Evolutionary conservation across 2,329 filamentous ascomycete species (phyloP).

Genomic region (Sarocladiaceae sp.): DNA sequence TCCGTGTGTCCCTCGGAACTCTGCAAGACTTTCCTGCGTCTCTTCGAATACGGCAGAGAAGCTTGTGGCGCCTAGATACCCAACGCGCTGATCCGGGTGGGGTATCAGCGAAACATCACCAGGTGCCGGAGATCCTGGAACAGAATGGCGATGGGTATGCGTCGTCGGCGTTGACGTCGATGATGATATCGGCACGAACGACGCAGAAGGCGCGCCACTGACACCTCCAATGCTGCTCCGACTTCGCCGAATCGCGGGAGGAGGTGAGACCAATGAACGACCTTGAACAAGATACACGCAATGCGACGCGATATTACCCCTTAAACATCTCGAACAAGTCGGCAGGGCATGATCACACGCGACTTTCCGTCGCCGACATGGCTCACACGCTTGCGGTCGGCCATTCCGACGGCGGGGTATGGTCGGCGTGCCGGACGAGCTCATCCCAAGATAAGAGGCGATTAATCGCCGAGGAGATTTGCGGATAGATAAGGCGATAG

Average conservation of each 20-base stretch:
- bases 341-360: constrained; percentile 11
- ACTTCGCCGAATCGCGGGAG: background rate
- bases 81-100: constrained; percentile 15
- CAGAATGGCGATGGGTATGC: constrained; percentile 10
- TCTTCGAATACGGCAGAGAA: constrained; percentile 39
- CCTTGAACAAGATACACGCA: constrained; percentile 7
- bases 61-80: constrained; percentile 42
- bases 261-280: background rate
- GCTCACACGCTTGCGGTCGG: constrained; percentile 23
- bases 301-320: constrained; percentile 2
- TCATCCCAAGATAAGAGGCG: background rate
- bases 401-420: constrained; percentile 7
- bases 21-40: constrained; percentile 30
- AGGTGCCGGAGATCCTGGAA: constrained; percentile 16
- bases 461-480: background rate
- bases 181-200: background rate
- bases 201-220: too few relatives aligned
- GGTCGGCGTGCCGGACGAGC: constrained; percentile 10
- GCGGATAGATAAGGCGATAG: background rate
- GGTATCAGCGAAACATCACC: background rate
- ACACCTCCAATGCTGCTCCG: too few relatives aligned
- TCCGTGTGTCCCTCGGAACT: background rate
- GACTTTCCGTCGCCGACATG: constrained; percentile 11
- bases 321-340: background rate
- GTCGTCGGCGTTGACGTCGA: background rate